These are phyloP conservation scores for Dalbergia cochinchinensis DNA, from an alignment of 306 rosid species.

Conservation along the genomic window DNA sequence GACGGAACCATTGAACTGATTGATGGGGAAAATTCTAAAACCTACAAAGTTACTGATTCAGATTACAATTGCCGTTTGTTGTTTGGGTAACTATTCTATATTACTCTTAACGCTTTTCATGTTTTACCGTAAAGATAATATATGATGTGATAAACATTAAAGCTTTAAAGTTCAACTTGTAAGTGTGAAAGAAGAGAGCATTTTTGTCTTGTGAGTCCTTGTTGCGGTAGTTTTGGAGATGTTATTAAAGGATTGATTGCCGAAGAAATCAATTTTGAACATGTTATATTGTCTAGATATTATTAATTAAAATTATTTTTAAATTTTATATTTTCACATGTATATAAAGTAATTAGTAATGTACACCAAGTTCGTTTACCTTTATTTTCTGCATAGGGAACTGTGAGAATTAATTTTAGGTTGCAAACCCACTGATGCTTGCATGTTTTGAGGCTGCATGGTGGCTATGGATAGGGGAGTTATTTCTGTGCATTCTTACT, in stretches of 20 bases:
- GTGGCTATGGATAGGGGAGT: not conserved
- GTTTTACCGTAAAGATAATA: conserved; percentile 33
- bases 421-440: not conserved
- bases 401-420: not conserved
- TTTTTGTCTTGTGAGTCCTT: conserved; percentile 10
- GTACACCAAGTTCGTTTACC: not conserved
- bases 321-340: not conserved
- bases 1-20: conserved; percentile 77
- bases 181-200: not conserved
- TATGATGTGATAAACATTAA: conserved; percentile 25
- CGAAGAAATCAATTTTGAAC: conserved; percentile 1
- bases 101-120: conserved; percentile 23
- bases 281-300: not conserved
- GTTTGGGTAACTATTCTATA: conserved; percentile 76
- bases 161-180: conserved; percentile 3
- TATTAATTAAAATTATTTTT: not conserved
- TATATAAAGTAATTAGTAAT: not conserved
- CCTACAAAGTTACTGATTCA: conserved; percentile 74
- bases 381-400: not conserved
- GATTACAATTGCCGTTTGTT: conserved; percentile 80
- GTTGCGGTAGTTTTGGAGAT: conserved; percentile 11
- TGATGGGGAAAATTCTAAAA: conserved; percentile 71
- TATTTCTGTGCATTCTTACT: not conserved
- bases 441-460: not conserved
- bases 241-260: conserved; percentile 25